phyloP scores from a whole-genome alignment of 73 alveolate genomes.

The Strombidium stylifer region DNA sequence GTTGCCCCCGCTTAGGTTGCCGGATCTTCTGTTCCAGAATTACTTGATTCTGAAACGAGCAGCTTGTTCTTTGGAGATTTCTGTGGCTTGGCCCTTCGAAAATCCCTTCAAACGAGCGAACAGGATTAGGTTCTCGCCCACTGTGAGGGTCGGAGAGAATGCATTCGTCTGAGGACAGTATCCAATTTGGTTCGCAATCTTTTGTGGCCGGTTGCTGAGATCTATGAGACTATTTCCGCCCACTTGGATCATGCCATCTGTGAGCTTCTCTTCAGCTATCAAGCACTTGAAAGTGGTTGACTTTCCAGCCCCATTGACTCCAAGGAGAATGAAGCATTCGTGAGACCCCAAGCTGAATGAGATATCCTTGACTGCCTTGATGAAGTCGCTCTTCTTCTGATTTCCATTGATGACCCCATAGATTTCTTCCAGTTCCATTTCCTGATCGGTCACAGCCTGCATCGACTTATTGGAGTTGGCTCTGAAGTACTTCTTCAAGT shows the following conservation, averaged over 20 bases:
- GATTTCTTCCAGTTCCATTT: too few relatives aligned
- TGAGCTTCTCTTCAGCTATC: slow-evolving; percentile 51
- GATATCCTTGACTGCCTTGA: slow-evolving; percentile 29
- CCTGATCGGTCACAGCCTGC: too few relatives aligned
- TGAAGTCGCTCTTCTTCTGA: too few relatives aligned
- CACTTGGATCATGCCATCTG: background rate
- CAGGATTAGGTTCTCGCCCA: background rate
- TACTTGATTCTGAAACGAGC: slow-evolving; percentile 59
- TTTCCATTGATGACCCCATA: too few relatives aligned
- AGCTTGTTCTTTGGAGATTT: slow-evolving; percentile 35
- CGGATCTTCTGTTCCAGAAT: background rate
- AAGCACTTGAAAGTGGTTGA: slow-evolving; percentile 70
- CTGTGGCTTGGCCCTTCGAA: background rate
- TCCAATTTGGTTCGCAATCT: background rate
- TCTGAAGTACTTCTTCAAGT: too few relatives aligned
- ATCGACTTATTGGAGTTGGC: too few relatives aligned
- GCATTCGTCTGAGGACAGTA: background rate
- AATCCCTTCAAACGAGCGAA: background rate
- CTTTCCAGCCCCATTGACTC: slow-evolving; percentile 92
- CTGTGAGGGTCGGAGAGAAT: background rate
- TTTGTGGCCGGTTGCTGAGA: background rate
- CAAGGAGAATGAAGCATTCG: slow-evolving; percentile 71
- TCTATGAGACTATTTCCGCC: background rate
- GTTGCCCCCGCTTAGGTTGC: slow-evolving; percentile 77
- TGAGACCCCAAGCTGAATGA: slow-evolving; percentile 18